Conservation (phyloP, 352 stramenopile genomes). For the Pythium plurisporium region DNA sequence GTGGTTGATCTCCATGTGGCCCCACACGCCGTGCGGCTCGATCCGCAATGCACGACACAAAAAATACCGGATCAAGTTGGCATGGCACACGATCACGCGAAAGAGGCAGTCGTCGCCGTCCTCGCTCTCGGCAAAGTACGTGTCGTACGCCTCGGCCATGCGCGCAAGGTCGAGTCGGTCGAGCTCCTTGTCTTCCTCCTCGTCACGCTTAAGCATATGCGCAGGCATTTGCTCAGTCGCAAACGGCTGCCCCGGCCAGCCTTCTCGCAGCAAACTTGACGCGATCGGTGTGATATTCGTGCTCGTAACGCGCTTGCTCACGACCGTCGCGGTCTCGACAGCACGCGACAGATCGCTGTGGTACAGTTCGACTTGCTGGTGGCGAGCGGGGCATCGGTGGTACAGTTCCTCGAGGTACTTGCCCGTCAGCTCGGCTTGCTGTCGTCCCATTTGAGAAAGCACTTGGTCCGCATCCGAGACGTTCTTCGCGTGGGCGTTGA, state of each 20-base stretch:
- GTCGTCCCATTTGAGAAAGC: constrained; percentile 70
- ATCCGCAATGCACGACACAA: constrained; percentile 70
- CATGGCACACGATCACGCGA: constrained; percentile 77
- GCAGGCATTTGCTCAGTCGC: constrained; percentile 26
- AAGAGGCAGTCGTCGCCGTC: constrained; percentile 51
- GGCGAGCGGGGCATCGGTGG: constrained; percentile 42
- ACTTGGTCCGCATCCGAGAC: constrained; percentile 63
- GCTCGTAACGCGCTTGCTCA: constrained; percentile 46
- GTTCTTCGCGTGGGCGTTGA: constrained; percentile 65
- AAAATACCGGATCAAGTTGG: constrained; percentile 82
- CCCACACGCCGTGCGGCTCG: constrained; percentile 52
- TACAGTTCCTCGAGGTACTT: constrained; percentile 61
- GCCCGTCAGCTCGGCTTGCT: constrained; percentile 66
- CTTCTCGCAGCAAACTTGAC: constrained; percentile 54
- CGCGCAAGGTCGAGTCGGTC: constrained; percentile 42
- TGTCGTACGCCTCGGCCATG: constrained; percentile 60
- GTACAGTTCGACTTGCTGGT: constrained; percentile 53
- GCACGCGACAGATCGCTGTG: constrained; percentile 77
- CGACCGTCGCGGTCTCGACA: constrained; percentile 65
- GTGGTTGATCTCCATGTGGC: constrained; percentile 85
- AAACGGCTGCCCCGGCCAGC: constrained; percentile 70
- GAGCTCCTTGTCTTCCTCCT: constrained; percentile 26
- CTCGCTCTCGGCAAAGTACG: constrained; percentile 34
- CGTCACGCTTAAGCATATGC: constrained; percentile 9
- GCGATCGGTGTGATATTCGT: constrained; percentile 29